phyloP scores from a whole-genome alignment of 805 yeast species.

The Myxozyma vanderwaltii region DNA sequence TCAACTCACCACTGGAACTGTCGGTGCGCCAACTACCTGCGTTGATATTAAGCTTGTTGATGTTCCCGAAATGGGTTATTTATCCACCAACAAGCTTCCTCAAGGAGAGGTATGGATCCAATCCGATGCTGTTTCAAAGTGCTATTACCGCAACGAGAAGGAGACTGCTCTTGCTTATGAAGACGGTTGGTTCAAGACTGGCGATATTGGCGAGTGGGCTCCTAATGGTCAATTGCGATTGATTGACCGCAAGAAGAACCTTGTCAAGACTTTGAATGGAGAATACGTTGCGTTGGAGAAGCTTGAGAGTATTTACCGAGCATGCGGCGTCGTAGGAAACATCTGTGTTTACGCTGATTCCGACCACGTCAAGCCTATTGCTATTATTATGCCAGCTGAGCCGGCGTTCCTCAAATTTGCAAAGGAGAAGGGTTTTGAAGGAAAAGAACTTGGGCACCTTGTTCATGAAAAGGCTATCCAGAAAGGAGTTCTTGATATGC shows the following conservation, averaged over 20 bases:
- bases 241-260: conserved; percentile 92
- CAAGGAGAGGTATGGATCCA: conserved; percentile 89
- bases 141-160: conserved; percentile 78
- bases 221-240: conserved; percentile 73
- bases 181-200: conserved; percentile 94
- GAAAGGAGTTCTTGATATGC: conserved; percentile 56
- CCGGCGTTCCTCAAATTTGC: conserved; percentile 62
- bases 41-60: conserved; percentile 87
- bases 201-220: conserved; percentile 96
- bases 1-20: conserved; percentile 69
- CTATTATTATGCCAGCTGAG: conserved; percentile 83
- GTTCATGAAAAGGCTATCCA: conserved; percentile 60
- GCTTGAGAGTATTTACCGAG: conserved; percentile 86
- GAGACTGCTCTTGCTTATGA: conserved; percentile 79
- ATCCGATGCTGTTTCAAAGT: conserved; percentile 72
- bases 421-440: conserved; percentile 53
- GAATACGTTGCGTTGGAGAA: conserved; percentile 97
- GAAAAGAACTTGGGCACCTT: conserved; percentile 53
- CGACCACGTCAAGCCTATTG: conserved; percentile 85
- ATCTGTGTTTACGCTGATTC: conserved; percentile 93
- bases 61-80: conserved; percentile 88
- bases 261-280: conserved; percentile 94
- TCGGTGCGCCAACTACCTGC: conserved; percentile 82
- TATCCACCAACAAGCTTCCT: conserved; percentile 66
- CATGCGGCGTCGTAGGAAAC: conserved; percentile 73